These are phyloP conservation scores for Potentilla sterilis DNA, from an alignment of 306 rosid genomes.

Conservation along the genomic window DNA sequence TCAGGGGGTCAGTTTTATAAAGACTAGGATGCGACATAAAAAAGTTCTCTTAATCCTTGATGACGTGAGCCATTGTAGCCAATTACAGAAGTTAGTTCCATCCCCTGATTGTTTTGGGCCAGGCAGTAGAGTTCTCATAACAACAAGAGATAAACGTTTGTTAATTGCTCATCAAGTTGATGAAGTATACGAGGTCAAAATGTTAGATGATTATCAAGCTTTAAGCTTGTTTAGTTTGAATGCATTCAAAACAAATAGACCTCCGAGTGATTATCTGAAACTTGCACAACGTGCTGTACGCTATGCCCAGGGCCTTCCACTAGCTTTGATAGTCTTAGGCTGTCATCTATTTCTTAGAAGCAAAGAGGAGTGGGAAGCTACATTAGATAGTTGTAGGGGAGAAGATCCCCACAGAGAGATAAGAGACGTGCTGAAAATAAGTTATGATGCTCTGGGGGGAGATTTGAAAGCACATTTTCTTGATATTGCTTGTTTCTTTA, in stretches of 20 bases:
- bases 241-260: background rate
- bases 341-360: constrained; percentile 21
- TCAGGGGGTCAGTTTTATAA: background rate
- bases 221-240: background rate
- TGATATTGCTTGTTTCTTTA: constrained; percentile 44
- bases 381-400: constrained; percentile 27
- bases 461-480: constrained; percentile 21
- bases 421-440: constrained; percentile 28
- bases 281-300: background rate
- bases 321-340: constrained; percentile 42
- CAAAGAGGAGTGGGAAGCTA: constrained; percentile 30
- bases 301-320: constrained; percentile 20
- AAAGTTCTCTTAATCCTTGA: background rate
- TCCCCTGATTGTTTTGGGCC: background rate
- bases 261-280: background rate
- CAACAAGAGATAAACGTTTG: constrained; percentile 1
- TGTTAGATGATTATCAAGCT: background rate
- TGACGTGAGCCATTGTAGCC: background rate
- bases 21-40: background rate
- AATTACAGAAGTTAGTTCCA: background rate
- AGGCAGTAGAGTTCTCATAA: constrained; percentile 17
- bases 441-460: constrained; percentile 31
- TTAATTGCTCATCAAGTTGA: background rate
- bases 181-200: background rate
- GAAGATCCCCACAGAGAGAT: constrained; percentile 30